Conservation (phyloP, 805 yeast genomes). For the Kurtzmaniella fragi region DNA sequence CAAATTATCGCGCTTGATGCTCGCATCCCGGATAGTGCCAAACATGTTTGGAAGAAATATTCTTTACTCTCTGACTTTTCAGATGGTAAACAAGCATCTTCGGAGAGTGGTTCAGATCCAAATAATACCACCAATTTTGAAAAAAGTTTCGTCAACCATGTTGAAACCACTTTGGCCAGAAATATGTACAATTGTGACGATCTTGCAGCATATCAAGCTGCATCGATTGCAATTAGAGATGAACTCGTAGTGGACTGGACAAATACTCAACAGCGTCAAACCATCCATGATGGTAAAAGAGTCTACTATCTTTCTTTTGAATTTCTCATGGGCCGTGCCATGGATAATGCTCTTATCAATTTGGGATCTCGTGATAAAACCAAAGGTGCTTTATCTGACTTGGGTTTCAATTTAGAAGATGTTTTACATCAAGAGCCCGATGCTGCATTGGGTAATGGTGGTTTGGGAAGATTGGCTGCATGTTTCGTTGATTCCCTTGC, state of each 20-base stretch:
- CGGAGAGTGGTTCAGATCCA: conserved; percentile 10
- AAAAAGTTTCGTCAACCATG: conserved; percentile 69
- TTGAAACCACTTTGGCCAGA: conserved; percentile 88
- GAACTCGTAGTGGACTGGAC: conserved; percentile 84
- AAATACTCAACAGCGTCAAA: conserved; percentile 85
- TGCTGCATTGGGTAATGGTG: conserved; percentile 95
- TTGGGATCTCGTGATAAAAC: conserved; percentile 62
- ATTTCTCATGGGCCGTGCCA: conserved; percentile 90
- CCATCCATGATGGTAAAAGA: conserved; percentile 77
- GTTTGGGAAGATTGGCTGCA: conserved; percentile 90
- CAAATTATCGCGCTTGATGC: conserved; percentile 82
- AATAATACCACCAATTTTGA: conserved; percentile 55
- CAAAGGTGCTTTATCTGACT: conserved; percentile 42
- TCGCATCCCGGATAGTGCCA: conserved; percentile 71
- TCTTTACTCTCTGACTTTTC: conserved; percentile 18
- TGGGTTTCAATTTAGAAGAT: conserved; percentile 88
- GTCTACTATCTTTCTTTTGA: conserved; percentile 84
- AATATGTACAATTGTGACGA: conserved; percentile 89
- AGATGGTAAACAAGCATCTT: conserved; percentile 14
- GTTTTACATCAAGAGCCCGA: conserved; percentile 83
- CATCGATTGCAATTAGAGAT: conserved; percentile 75
- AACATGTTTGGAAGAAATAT: conserved; percentile 72
- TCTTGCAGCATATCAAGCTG: conserved; percentile 88
- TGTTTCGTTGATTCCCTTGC: conserved; percentile 88
- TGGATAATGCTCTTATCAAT: conserved; percentile 90